Conservation (phyloP, 345 rosid species). For the Corchorus olitorius region DNA sequence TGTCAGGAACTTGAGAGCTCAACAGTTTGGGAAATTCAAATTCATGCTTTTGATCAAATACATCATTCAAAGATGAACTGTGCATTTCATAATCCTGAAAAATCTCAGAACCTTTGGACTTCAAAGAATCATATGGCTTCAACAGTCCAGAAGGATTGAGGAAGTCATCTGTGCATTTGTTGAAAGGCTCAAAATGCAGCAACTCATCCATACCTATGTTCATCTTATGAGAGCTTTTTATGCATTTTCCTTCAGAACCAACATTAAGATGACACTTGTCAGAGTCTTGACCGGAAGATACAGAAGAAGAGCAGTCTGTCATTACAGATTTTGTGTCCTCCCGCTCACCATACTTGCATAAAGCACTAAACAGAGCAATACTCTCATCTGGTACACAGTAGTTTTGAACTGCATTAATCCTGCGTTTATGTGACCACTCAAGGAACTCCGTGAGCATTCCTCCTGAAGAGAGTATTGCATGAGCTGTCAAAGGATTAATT, state of each 20-base stretch:
- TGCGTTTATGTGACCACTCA: slow-evolving; percentile 57
- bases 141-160: slow-evolving; percentile 39
- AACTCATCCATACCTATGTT: slow-evolving; percentile 42
- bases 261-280: slow-evolving; percentile 43
- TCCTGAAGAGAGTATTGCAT: slow-evolving; percentile 69
- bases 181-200: slow-evolving; percentile 39
- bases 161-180: slow-evolving; percentile 37
- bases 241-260: slow-evolving; percentile 45
- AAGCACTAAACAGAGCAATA: slow-evolving; percentile 57
- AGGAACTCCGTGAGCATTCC: slow-evolving; percentile 64
- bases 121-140: slow-evolving; percentile 41
- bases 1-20: slow-evolving; percentile 26
- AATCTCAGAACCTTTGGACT: slow-evolving; percentile 40
- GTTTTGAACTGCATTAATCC: slow-evolving; percentile 52
- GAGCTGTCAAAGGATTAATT: slow-evolving; percentile 82
- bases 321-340: slow-evolving; percentile 89
- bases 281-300: slow-evolving; percentile 77
- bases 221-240: slow-evolving; percentile 31
- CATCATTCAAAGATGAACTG: slow-evolving; percentile 38
- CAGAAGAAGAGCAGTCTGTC: slow-evolving; percentile 91
- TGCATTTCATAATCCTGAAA: slow-evolving; percentile 34
- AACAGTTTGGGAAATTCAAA: slow-evolving; percentile 31
- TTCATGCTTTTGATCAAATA: slow-evolving; percentile 40
- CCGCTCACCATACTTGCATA: slow-evolving; percentile 77
- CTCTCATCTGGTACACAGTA: slow-evolving; percentile 75